Base-by-base conservation (phyloP, 192 early-diverging fungal species). In the Umbelopsis sp. region DNA sequence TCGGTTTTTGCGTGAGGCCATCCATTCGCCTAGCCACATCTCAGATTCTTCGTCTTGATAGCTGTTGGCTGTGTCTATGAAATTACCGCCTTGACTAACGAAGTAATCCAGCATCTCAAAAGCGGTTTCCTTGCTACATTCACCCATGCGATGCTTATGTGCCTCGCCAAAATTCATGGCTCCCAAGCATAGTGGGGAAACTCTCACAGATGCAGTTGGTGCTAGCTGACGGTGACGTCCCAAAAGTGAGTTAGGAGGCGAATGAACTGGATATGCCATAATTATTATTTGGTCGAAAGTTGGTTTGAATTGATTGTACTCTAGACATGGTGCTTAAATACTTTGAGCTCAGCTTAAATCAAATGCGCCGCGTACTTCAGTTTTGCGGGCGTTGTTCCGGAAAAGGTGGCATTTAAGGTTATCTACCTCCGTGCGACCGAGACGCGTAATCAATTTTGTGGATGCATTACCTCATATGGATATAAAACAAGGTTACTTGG, bases 31-130 rank as follows among this genome's bases (percentile, higher is more conserved):
- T 30, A 89, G 65, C 71, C 88, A 84, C 2, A 66, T 20, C 67
- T 90, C 89, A 41, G 73, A 76, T 45, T 89, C 74, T 0, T 84
- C 87, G 51, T 89, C 81, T 37, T 73, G 75, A 70, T 89, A 89
- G 6, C 80, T 79, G 50, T 89, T 84, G 35, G 87, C 87, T 66
- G 75, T 82, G 51, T 78, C 85, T 51, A 80, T 78, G 65, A 85
- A 85, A 68, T 85, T 81, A 67, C 80, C 82, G 0, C 85, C 84
- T 8, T 67, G 73, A 22, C 80, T 80, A 35, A 77, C 73, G 37
- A 83, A 84, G 18, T 66, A 67, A 55, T 87, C 85, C 49, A 87
- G 79, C 33, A 86, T 76, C 22, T 74, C 68, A 33, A 80, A 79
- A 45, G 75, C 66, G 10, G 76, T 53, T 12, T 82, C 78, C 68